These are phyloP conservation scores for Hanseniaspora guilliermondii DNA, from an alignment of 805 yeast genomes.

Conservation along the genomic window DNA sequence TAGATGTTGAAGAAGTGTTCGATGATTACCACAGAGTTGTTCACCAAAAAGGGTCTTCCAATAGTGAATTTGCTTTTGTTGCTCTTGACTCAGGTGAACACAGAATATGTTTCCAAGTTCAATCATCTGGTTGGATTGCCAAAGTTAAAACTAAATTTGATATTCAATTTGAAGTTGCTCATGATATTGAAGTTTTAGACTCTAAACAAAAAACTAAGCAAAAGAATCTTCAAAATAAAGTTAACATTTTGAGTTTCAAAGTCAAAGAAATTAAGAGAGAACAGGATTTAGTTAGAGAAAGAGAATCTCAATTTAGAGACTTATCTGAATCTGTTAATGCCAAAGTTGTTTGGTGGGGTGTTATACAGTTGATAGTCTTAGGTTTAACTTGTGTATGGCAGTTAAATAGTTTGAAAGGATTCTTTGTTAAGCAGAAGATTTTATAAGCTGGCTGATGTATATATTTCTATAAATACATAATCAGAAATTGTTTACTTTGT, in stretches of 20 bases:
- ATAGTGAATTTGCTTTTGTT: constrained; percentile 61
- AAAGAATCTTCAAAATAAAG: constrained; percentile 42
- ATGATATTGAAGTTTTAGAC: constrained; percentile 46
- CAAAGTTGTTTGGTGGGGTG: constrained; percentile 62
- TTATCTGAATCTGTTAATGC: constrained; percentile 57
- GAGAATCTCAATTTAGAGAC: constrained; percentile 64
- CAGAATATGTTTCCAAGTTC: constrained; percentile 52
- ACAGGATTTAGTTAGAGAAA: constrained; percentile 56
- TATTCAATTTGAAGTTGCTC: constrained; percentile 57
- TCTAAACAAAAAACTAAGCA: constrained; percentile 51
- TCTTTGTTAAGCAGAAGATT: constrained; percentile 65
- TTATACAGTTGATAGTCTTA: constrained; percentile 52
- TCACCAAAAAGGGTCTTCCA: constrained; percentile 50
- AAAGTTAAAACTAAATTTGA: constrained; percentile 44
- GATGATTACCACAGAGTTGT: constrained; percentile 68
- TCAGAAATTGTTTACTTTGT: background rate
- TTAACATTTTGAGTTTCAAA: constrained; percentile 44
- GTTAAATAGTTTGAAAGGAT: constrained; percentile 57
- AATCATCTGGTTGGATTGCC: constrained; percentile 48
- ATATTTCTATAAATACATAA: background rate
- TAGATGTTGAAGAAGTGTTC: constrained; percentile 51
- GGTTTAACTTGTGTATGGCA: constrained; percentile 63
- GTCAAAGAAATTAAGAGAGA: constrained; percentile 51
- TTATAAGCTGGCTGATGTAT: constrained; percentile 17
- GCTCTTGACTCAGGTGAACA: constrained; percentile 70